These are phyloP conservation scores for Drosera capensis DNA, from an alignment of 148 eudicot genomes.

Conservation along the genomic window DNA sequence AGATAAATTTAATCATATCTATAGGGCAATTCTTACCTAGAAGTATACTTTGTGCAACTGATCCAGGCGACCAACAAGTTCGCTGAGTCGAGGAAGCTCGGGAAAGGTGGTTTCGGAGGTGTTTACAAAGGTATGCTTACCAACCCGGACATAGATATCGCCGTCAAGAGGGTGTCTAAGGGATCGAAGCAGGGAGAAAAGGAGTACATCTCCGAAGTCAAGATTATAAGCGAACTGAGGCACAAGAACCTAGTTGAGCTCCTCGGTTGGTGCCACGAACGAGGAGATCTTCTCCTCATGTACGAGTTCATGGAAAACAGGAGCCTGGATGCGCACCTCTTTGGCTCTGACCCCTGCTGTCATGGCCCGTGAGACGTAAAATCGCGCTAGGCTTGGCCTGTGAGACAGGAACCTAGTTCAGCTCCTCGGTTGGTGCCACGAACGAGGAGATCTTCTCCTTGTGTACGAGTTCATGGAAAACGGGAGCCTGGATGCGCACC, in stretches of 20 bases:
- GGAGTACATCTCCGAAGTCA: constrained; percentile 29
- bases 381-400: too few species aligned
- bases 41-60: constrained; percentile 16
- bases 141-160: constrained; percentile 5
- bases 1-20: constrained; percentile 14
- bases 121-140: constrained; percentile 20
- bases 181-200: constrained; percentile 33
- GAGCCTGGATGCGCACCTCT: too few species aligned
- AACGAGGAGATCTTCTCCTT: constrained; percentile 22
- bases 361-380: too few species aligned
- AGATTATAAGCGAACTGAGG: constrained; percentile 23
- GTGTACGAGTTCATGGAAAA: too few species aligned
- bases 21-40: constrained; percentile 15
- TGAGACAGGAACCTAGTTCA: constrained; percentile 33
- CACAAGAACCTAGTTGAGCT: too few species aligned
- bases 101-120: constrained; percentile 37
- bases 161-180: constrained; percentile 25
- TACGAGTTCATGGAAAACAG: too few species aligned
- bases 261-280: too few species aligned
- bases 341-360: too few species aligned
- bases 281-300: too few species aligned
- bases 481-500: too few species aligned
- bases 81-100: constrained; percentile 21
- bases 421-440: constrained; percentile 32
- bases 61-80: constrained; percentile 18